Base-by-base conservation (phyloP, 2,329 filamentous ascomycete genomes). In the Colletotrichum sp. region DNA sequence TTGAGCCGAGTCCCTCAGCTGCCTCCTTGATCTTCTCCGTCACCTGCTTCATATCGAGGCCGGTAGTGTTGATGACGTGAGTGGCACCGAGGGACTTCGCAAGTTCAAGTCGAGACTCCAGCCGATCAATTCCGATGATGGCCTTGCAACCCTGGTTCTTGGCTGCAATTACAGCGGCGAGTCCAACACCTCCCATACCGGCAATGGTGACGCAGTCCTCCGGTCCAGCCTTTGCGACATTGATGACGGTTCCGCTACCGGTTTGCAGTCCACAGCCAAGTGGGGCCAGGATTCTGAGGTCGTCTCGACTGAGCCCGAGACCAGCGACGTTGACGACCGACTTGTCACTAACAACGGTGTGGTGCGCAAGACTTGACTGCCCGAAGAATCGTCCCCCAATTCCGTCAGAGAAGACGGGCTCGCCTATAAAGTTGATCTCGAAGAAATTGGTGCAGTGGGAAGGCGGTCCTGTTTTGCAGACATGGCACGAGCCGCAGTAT, bases 401-500 rank as follows among this genome's bases (percentile, higher is more conserved):
- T 15, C 64, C 70, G 12, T 65, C 59, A 3, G 64, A 69, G 34
- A 76, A 76, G 4, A 73, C 64, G 7, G 70, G 64, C 28, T 76
- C 74, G 5, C 74, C 74, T 1, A 74, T 69, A 80, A 90, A 91
- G 80, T 91, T 91, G 77, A 87, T 83, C 6, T 83, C 81, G 67
- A 85, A 86, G 79, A 89, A 90, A n/a, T 83, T 78, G 64, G 81
- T 78, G 82, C 90, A 92, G 80, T 90, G 87, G 1, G 87, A 87
- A 1, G 86, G 85, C 34, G 86, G 84, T 6, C 85, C 85, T 1
- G 81, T 82, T n/a, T 82, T 82, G 81, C 90, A 91, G 16, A 86
- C 83, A n/a, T 86, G 81, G 81, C 90, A 91, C 5, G 78, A 77
- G 39, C 77, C 80, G 77, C 84, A 85, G 78, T 83, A 81, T 6